These are phyloP conservation scores for Scheffersomyces titani DNA, from an alignment of 1,139 yeast genomes.

Conservation along the genomic window DNA sequence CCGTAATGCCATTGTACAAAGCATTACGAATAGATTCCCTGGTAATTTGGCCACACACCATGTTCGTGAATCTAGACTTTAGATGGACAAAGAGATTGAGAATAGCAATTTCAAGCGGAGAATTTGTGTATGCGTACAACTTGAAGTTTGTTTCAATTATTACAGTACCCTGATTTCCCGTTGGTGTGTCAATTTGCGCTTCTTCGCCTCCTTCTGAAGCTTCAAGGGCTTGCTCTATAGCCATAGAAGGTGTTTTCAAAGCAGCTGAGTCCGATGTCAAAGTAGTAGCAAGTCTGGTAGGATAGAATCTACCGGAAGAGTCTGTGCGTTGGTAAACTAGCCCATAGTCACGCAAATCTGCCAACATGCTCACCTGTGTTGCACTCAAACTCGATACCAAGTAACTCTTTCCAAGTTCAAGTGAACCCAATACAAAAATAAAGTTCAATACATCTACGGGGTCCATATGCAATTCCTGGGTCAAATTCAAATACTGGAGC, in stretches of 20 bases:
- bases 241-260: constrained; percentile 68
- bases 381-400: constrained; percentile 68
- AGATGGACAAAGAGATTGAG: constrained; percentile 84
- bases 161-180: constrained; percentile 58
- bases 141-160: constrained; percentile 94
- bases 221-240: constrained; percentile 60
- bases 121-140: constrained; percentile 89
- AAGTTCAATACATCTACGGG: constrained; percentile 95
- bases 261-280: constrained; percentile 82
- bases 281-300: constrained; percentile 89
- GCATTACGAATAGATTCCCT: constrained; percentile 90
- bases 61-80: constrained; percentile 80
- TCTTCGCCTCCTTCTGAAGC: constrained; percentile 31
- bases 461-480: constrained; percentile 86
- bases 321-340: constrained; percentile 76
- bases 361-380: constrained; percentile 84
- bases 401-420: constrained; percentile 88
- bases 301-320: constrained; percentile 70
- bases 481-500: constrained; percentile 80
- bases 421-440: constrained; percentile 87
- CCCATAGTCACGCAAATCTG: constrained; percentile 90
- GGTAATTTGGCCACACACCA: constrained; percentile 92
- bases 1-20: constrained; percentile 83
- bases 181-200: constrained; percentile 10
- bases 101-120: constrained; percentile 94